These are phyloP conservation scores for Drechmeria coniospora DNA, from an alignment of 2,329 filamentous ascomycete species.

Conservation along the genomic window DNA sequence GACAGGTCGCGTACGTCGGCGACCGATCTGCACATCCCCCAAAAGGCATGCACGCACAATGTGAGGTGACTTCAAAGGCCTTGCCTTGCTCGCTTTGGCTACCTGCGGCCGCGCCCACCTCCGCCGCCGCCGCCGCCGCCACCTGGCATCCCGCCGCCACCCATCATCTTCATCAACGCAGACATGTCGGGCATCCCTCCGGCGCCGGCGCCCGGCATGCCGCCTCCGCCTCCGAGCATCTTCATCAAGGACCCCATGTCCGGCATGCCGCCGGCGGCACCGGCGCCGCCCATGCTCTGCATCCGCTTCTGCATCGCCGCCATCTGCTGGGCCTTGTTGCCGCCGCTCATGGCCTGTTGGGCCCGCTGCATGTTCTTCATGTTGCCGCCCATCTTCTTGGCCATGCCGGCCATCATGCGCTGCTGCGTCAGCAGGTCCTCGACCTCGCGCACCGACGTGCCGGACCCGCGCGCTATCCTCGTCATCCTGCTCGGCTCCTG, in stretches of 20 bases:
- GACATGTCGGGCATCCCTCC: conserved; percentile 41
- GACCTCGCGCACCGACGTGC: conserved; percentile 81
- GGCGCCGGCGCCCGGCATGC: conserved; percentile 46
- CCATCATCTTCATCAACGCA: conserved; percentile 63
- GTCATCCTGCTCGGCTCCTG: conserved; percentile 90
- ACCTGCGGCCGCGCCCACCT: conserved; percentile 3
- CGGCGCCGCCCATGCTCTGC: conserved; percentile 64
- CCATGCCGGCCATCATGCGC: conserved; percentile 97
- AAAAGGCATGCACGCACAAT: no score
- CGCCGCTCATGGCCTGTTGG: conserved; percentile 78
- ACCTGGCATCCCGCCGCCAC: conserved; percentile 26
- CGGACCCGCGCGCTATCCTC: conserved; percentile 74
- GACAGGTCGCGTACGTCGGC: no score
- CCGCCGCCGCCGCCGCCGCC: conserved; percentile 11
- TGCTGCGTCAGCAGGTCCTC: conserved; percentile 97
- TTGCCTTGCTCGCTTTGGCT: no score
- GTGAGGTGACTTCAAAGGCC: no score
- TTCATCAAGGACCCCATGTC: conserved; percentile 79
- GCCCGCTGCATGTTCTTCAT: conserved; percentile 97
- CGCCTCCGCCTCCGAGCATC: conserved; percentile 57
- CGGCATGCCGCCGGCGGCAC: conserved; percentile 44
- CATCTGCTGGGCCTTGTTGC: conserved; percentile 84
- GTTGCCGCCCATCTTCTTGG: conserved; percentile 95
- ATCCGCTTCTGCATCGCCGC: conserved; percentile 94
- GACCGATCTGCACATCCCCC: no score